Evolutionary conservation across 257 asterid genomes (phyloP), one percentile per base, ranked within the genome.

Genomic region (Plantago major): DNA sequence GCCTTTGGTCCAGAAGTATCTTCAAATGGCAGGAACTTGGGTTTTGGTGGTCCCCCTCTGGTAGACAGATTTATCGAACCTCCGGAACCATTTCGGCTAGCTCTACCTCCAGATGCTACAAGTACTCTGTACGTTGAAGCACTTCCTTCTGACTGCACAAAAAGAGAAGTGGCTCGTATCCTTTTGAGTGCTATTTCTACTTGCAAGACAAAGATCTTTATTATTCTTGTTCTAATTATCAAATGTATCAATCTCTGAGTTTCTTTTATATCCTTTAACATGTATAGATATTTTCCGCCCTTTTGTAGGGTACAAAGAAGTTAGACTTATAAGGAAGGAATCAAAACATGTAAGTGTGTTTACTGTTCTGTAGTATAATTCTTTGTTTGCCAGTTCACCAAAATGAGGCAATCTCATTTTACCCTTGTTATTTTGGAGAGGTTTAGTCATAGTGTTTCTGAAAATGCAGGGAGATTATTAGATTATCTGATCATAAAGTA

Each of bases 151-250:
- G 77, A 82, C 74, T 56, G 81, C 72, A 66, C 79, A 53, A 74
- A 63, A 70, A 58, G 88, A 64, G 84, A 76, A 78, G 77, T 81
- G 69, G 81, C 88, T 64, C 88, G 84, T 81, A 81, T 81, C 88
- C 82, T 81, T 52, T 56, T 12, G 40, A 49, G 18, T 33, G 40
- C 40, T 4, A 33, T 48, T 14, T 56, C 33, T 38, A 45, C 15
- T 38, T 18, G 11, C 22, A 64, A 56, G 50, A 50, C 53, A 6
- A 5, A 67, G 38, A 19, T 45, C 40, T 22, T 22, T 22, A 1
- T 22, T 30, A 3, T n/a, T 9, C 9, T 6, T 7, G 22, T 42
- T 44, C 5, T 37, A n/a, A 1, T 18, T 40, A 16, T 42, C 0
- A 3, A 13, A 17, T 48, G 14, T 45, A 22, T 37, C 45, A 11